Evolutionary conservation across 208 protist species (phyloP), one percentile per base, ranked within the genome.

Genomic region (Leishmania turanica): DNA sequence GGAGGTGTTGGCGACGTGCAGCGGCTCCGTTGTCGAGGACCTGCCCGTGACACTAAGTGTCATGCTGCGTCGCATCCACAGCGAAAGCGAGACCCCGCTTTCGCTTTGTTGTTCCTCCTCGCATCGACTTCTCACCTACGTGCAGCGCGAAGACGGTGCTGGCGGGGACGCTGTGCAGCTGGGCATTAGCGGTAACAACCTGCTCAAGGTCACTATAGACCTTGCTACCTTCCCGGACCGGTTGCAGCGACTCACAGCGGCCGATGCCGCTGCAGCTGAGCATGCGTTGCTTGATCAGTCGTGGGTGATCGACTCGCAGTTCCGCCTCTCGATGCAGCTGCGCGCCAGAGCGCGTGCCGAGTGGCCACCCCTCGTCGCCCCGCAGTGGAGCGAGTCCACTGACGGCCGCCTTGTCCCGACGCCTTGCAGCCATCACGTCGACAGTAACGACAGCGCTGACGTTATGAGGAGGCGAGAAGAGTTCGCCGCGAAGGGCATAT

Each of bases 131-230:
- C 62, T 69, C 42, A 24, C 9, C 13, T 34, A 64, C 47, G 37
- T 27, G 21, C 37, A 54, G 34, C 56, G 45, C 56, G 60, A 79
- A 53, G 56, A 56, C 66, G 82, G 60, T 1, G 56, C 53, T 11
- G 82, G 77, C 51, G n/a, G 34, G 1, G 77, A 85, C 24, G n/a
- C 73, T 4, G 82, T 85, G 70, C 76, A 24, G 53, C 69, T 85
- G 21, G 77, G 51, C 21, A 31, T 78, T 7, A 68, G 75, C 47
- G 34, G 65, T n/a, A 34, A 53, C 58, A 31, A 56, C 53, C 53
- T 81, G 4, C 82, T 85, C 9, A 77, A 54, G 56, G 49, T 76
- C 24, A 82, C 77, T 17, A 27, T 82, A 34, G 64, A 81, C 65
- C 77, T 85, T 15, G 60, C 64, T 24, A 45, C 54, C 60, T 77